Evolutionary conservation across 352 stramenopile genomes (phyloP), one percentile per base, ranked within the genome.

Genomic region (Globisporangium emineosum): DNA sequence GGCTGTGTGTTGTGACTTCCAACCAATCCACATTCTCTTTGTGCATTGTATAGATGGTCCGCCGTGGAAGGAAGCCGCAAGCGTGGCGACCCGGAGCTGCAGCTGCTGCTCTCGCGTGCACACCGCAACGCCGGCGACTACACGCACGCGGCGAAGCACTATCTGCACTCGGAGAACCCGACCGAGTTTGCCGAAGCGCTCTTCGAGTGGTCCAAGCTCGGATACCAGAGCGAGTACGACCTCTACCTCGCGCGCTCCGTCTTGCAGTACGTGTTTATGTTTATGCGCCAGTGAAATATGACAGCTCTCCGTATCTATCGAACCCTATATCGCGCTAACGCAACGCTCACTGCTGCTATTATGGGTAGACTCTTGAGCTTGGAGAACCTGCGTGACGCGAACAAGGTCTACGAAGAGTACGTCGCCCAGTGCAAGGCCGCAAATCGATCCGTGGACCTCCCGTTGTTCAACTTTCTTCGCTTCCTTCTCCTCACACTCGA

Each of bases 381-480:
- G 30, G 83, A 96, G 68, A 96, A 96, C 66, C 63, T 96, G n/a
- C 81, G 86, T 13, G 88, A 96, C 45, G 86, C 88, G 6, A 95
- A 96, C 64, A 73, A 81, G 29, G 80, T 96, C 32, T 83, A 90
- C 59, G 79, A 93, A 4, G 66, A 68, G 32, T 93, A 91, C 40
- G 60, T 90, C 30, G 73, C 71, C 52, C 79, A 86, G 64, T 76
- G 70, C 56, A 73, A 88, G 60, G 60, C 30, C 0, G 76, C 63
- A 23, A 70, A 66, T 37, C 76, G 73, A 8, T 60, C 83, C 4
- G 43, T 87, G 19, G 83, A 93, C 51, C 66, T 89, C n/a, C 88
- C 88, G 33, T 69, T 96, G 6, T 88, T 93, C 63, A 86, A 94
- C 67, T 96, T 94, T 62, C 63, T 89, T 59, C 78, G 83, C 3